A percentile compares a stretch with the other conserved stretches of the same genome.
Evolutionary conservation across 139 green algal species (phyloP).

Genomic region (Tetraselmis chui): DNA sequence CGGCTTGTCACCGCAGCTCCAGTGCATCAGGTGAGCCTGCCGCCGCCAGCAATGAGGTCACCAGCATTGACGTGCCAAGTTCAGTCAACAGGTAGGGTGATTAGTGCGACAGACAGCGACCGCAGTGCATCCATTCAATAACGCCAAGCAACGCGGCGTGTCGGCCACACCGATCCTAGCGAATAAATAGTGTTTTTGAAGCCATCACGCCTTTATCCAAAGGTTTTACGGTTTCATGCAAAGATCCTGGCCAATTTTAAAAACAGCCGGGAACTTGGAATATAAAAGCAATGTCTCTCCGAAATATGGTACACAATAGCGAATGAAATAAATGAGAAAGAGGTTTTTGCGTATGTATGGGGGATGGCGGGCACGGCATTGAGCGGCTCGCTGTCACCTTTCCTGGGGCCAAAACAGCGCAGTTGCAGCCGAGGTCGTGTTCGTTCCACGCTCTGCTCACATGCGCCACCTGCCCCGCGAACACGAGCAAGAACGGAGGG

Average conservation of each 20-base stretch:
- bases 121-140: neutral
- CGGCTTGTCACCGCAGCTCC: neutral
- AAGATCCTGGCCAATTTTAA: too few species aligned
- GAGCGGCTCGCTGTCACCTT: neutral
- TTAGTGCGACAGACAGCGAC: too few species aligned
- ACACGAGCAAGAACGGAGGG: neutral
- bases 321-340: neutral
- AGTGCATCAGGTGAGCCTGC: neutral
- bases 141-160: neutral
- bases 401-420: neutral
- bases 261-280: too few species aligned
- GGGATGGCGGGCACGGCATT: neutral
- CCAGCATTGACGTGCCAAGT: neutral
- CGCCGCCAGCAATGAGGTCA: neutral
- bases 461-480: neutral
- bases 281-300: too few species aligned
- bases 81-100: neutral
- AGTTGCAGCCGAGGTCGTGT: conserved; percentile 1
- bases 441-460: neutral
- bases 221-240: too few species aligned
- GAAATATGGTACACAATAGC: neutral
- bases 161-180: neutral
- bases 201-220: neutral
- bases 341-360: neutral
- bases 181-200: neutral